These are phyloP conservation scores for Coemansia sp. DNA, from an alignment of 192 early-diverging fungal species.

Conservation along the genomic window DNA sequence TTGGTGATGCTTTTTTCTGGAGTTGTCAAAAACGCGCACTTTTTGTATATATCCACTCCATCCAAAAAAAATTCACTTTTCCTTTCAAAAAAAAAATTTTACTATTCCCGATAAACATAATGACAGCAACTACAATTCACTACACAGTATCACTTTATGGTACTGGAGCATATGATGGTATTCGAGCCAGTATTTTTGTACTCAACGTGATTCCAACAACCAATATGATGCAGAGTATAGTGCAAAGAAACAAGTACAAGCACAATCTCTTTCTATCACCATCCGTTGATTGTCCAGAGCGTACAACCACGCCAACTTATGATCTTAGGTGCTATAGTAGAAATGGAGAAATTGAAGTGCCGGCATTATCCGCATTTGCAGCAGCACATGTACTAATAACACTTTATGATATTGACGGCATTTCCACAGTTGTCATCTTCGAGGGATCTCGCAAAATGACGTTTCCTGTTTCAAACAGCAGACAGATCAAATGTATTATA, in stretches of 20 bases:
- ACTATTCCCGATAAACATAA: background rate
- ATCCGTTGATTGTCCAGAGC: background rate
- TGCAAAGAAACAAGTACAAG: slow-evolving; percentile 6
- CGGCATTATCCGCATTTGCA: slow-evolving; percentile 16
- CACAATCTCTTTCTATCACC: slow-evolving; percentile 17
- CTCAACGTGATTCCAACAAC: slow-evolving; percentile 2
- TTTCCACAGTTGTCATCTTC: background rate
- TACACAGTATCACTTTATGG: slow-evolving; percentile 25
- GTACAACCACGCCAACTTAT: slow-evolving; percentile 8
- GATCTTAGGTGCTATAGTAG: slow-evolving; percentile 19
- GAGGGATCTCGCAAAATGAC: slow-evolving; percentile 1
- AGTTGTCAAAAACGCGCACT: too few species aligned
- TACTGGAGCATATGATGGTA: slow-evolving; percentile 22
- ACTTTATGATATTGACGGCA: background rate
- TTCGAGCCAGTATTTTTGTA: slow-evolving; percentile 12
- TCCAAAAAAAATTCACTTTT: too few species aligned
- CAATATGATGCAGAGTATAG: slow-evolving; percentile 2
- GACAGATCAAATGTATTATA: slow-evolving; percentile 8
- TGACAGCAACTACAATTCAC: background rate
- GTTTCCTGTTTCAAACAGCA: slow-evolving; percentile 3
- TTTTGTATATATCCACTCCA: too few species aligned
- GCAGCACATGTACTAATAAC: slow-evolving; percentile 15
- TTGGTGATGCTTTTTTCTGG: too few species aligned
- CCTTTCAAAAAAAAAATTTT: too few species aligned
- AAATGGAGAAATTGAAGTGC: slow-evolving; percentile 3